Evolutionary conservation across 371 early-diverging fungal species (phyloP).

Genomic region (Saksenaea oblongispora): DNA sequence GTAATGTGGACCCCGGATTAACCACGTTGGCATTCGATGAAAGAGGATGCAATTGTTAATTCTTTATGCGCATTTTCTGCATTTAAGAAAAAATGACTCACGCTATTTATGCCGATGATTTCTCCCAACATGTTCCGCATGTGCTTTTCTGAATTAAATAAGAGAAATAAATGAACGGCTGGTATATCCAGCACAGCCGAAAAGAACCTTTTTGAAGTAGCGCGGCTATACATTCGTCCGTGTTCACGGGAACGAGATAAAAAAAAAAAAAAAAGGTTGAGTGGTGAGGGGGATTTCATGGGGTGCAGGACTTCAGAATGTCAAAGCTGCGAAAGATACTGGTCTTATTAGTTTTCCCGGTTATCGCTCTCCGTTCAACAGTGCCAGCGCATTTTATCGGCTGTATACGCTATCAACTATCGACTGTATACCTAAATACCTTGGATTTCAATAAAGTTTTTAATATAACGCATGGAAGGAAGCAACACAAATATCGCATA

Average conservation of each 20-base stretch:
- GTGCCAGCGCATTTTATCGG: neutral
- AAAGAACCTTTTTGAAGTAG: neutral
- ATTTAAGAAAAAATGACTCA: neutral
- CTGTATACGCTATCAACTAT: neutral
- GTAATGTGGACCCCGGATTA: neutral
- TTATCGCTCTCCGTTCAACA: neutral
- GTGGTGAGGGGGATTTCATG: neutral
- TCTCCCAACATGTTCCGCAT: neutral
- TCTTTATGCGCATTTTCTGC: neutral
- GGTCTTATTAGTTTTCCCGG: neutral
- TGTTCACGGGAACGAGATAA: neutral
- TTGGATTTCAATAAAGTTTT: constrained; percentile 1
- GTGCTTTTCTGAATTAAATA: neutral
- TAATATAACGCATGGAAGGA: neutral
- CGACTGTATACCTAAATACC: neutral
- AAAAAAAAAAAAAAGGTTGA: neutral
- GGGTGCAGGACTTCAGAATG: neutral
- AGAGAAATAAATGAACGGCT: neutral
- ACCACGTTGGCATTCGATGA: constrained; percentile 2
- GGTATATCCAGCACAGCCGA: neutral
- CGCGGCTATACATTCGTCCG: neutral
- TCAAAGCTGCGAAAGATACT: neutral
- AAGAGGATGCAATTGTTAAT: neutral
- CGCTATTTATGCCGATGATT: neutral
- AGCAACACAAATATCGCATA: neutral